Conservation (phyloP, 805 yeast genomes). For the Hanseniaspora meyeri region DNA sequence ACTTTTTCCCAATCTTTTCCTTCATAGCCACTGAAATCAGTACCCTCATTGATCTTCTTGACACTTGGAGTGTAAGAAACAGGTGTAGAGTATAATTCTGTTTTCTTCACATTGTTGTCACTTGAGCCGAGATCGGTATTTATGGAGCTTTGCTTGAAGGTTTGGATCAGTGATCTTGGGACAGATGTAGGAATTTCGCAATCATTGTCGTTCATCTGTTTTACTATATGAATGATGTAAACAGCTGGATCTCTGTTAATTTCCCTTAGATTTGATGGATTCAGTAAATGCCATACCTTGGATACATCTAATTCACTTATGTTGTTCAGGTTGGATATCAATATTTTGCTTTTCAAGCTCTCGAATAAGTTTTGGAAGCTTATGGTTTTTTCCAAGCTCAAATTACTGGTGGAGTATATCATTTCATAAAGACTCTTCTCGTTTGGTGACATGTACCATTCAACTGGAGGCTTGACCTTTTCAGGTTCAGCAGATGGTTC, state of each 20-base stretch:
- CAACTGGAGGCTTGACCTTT: slow-evolving; percentile 37
- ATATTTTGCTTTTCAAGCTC: slow-evolving; percentile 35
- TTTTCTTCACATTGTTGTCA: slow-evolving; percentile 34
- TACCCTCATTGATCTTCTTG: slow-evolving; percentile 34
- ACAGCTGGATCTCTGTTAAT: slow-evolving; percentile 88
- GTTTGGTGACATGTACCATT: slow-evolving; percentile 91
- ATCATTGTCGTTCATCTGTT: slow-evolving; percentile 71
- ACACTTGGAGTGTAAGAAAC: slow-evolving; percentile 25
- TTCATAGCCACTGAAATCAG: slow-evolving; percentile 54
- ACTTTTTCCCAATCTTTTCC: slow-evolving; percentile 66
- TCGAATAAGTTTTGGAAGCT: slow-evolving; percentile 58
- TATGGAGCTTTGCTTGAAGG: slow-evolving; percentile 76
- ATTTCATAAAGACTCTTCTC: slow-evolving; percentile 70
- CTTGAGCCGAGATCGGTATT: slow-evolving; percentile 51
- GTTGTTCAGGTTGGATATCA: slow-evolving; percentile 40
- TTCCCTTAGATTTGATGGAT: slow-evolving; percentile 75
- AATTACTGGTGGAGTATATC: slow-evolving; percentile 40
- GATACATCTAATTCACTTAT: slow-evolving; percentile 78
- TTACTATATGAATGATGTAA: slow-evolving; percentile 79
- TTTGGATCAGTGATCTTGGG: slow-evolving; percentile 84
- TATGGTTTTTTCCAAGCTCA: slow-evolving; percentile 75
- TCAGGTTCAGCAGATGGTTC: neutral
- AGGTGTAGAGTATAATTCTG: slow-evolving; percentile 18
- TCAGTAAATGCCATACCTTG: slow-evolving; percentile 89
- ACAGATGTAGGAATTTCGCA: slow-evolving; percentile 83